These are phyloP conservation scores for Paecilomyces niveus DNA, from an alignment of 2,329 filamentous ascomycete genomes.

Conservation along the genomic window DNA sequence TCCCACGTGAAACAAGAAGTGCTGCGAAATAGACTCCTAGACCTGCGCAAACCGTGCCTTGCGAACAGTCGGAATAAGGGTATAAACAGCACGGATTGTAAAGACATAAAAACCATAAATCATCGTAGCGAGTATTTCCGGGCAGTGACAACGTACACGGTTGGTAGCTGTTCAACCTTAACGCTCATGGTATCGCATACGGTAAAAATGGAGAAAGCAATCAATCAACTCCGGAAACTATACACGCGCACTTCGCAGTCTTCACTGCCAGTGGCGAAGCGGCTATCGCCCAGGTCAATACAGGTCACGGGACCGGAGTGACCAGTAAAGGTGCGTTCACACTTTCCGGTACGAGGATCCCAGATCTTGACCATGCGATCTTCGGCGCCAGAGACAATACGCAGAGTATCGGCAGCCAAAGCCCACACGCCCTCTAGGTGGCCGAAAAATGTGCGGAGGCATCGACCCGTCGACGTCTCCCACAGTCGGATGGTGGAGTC, in stretches of 20 bases:
- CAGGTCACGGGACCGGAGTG: constrained; percentile 90
- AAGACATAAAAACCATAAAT: background rate
- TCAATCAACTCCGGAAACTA: constrained; percentile 50
- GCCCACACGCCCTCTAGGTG: constrained; percentile 96
- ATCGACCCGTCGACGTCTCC: constrained; percentile 76
- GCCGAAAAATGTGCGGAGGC: constrained; percentile 88
- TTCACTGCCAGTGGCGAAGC: constrained; percentile 86
- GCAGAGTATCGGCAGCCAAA: constrained; percentile 77
- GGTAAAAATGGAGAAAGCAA: background rate
- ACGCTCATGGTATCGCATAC: background rate
- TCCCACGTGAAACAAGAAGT: too few relatives aligned
- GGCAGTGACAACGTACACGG: background rate
- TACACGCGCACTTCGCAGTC: constrained; percentile 87
- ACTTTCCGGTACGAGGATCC: constrained; percentile 86
- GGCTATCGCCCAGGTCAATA: constrained; percentile 80
- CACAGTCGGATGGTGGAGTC: constrained; percentile 89
- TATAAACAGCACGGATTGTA: background rate
- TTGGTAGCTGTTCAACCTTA: background rate
- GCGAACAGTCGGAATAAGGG: background rate
- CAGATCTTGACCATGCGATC: constrained; percentile 94
- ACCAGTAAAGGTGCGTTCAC: constrained; percentile 85
- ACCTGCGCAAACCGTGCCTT: background rate
- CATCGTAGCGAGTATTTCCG: background rate
- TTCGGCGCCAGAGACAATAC: constrained; percentile 82
- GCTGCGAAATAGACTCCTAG: background rate